Evolutionary conservation across 2,329 filamentous ascomycete species (phyloP), one percentile per base, ranked within the genome.

Genomic region (Grosmannia penicillata): DNA sequence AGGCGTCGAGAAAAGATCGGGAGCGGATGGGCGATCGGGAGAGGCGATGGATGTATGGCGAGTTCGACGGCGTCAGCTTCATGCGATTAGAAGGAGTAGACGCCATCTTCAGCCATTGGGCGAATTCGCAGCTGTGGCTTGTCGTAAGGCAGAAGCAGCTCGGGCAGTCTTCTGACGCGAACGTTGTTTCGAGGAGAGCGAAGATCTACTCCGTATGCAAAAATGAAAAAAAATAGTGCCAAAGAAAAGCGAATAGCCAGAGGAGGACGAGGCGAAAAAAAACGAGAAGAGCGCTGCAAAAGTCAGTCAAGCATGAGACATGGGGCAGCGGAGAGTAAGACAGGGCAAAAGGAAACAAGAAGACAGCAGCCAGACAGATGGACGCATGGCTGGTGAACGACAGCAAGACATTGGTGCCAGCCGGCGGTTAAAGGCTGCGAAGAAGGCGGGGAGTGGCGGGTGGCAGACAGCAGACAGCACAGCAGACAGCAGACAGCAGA

Each of bases 41-140:
- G 25, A 72, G 69, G 28, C 76, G 71, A 42, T 68, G 66, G 34
- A 75, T 55, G 51, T 72, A 78, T 39, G 83, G 82, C 41, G 83
- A 86, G 56, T 76, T 84, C 43, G 82, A 78, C 40, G 85, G 82
- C 41, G 83, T 86, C 48, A 79, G 59, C 60, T 75, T 81, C 48
- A 82, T 62, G 53, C 71, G 70, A 52, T 63, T 67, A 51, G 68
- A 68, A 44, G 72, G 70, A 59, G 71, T 74, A 45, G 68, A 63
- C 50, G 68, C 64, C 72, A 75, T 76, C 51, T 58, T 51, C 54
- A 57, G 62, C 69, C 70, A 74, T 74, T 63, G 62, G 62, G 57
- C 45, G 43, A 14, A 28, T 35, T 23, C 19, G 29, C 19, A 33
- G 18, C 11, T 27, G 19, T 18, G 24, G 19, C n/a, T n/a, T n/a